Conservation (phyloP, 306 rosid genomes). For the Vigna angularis region DNA sequence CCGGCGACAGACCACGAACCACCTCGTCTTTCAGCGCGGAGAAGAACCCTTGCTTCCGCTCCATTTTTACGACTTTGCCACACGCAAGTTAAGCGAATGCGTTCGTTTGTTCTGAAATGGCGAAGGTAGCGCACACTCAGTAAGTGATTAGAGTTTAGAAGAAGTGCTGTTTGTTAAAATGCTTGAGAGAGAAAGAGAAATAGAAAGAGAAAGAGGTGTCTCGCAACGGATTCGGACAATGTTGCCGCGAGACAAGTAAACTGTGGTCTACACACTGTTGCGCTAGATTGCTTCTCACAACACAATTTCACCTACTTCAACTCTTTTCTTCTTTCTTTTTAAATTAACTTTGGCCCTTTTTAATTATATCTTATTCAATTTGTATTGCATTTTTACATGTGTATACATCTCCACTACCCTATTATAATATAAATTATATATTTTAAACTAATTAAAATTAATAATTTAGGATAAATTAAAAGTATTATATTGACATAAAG, state of each 20-base stretch:
- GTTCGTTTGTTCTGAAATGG: not conserved
- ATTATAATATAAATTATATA: too few species aligned
- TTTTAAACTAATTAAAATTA: too few species aligned
- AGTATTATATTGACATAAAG: too few species aligned
- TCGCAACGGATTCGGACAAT: conserved; percentile 41
- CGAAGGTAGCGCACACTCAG: not conserved
- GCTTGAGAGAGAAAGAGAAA: not conserved
- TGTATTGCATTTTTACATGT: too few species aligned
- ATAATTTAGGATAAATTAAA: too few species aligned
- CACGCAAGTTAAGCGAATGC: not conserved
- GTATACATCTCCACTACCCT: too few species aligned
- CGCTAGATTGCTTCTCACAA: conserved; percentile 15
- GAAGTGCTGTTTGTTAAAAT: conserved; percentile 18
- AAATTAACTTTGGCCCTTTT: not conserved
- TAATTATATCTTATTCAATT: not conserved
- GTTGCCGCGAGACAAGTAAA: conserved; percentile 54
- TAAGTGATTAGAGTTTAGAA: not conserved
- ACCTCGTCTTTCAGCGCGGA: conserved; percentile 84
- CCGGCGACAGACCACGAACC: conserved; percentile 87
- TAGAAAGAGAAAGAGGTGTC: not conserved
- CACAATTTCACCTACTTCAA: conserved; percentile 31
- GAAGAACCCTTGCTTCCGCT: conserved; percentile 89
- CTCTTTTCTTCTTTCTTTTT: not conserved
- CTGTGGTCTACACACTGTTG: conserved; percentile 32
- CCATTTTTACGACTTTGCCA: conserved; percentile 55